Conservation (phyloP, 2,329 filamentous ascomycete genomes). For the Microdochium trichocladiopsis region DNA sequence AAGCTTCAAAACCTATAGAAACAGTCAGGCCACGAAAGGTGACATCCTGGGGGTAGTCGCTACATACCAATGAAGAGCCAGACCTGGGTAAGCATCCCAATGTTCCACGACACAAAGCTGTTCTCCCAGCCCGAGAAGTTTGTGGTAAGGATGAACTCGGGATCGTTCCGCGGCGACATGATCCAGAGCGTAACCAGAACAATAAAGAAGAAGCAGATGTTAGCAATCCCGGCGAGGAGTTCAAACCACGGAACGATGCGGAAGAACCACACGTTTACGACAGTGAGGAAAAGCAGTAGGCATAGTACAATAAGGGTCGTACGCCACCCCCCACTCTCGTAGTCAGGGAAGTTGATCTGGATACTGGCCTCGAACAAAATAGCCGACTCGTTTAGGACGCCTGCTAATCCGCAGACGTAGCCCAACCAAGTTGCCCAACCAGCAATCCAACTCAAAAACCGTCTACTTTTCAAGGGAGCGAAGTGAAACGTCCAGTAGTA, state of each 20-base stretch:
- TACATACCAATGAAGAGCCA: constrained; percentile 7
- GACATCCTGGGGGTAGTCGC: no score
- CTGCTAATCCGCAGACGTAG: constrained; percentile 4
- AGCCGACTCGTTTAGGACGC: constrained; percentile 3
- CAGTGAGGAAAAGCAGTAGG: constrained; percentile 1
- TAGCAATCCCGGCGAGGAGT: constrained; percentile 2
- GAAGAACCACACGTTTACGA: constrained; percentile 4
- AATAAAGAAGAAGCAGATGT: constrained; percentile 3
- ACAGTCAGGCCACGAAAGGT: no score
- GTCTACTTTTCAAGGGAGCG: constrained; percentile 1
- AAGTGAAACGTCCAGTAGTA: constrained; percentile 6
- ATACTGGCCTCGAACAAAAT: constrained; percentile 5
- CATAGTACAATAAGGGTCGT: constrained; percentile 3
- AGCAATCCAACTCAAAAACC: constrained; percentile 5
- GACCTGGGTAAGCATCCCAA: constrained; percentile 4
- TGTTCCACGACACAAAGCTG: constrained; percentile 3
- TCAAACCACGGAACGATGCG: constrained; percentile 5
- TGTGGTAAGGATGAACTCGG: constrained; percentile 1
- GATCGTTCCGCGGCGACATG: constrained; percentile 4
- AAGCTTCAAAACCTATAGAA: constrained; percentile 4
- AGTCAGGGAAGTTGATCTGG: constrained; percentile 4
- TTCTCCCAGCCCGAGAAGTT: constrained; percentile 5
- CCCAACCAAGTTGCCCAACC: constrained; percentile 5
- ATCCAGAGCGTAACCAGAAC: constrained; percentile 2
- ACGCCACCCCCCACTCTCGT: constrained; percentile 3